Base-by-base conservation (phyloP, 495 filamentous ascomycete genomes). In the Poronia punctata region DNA sequence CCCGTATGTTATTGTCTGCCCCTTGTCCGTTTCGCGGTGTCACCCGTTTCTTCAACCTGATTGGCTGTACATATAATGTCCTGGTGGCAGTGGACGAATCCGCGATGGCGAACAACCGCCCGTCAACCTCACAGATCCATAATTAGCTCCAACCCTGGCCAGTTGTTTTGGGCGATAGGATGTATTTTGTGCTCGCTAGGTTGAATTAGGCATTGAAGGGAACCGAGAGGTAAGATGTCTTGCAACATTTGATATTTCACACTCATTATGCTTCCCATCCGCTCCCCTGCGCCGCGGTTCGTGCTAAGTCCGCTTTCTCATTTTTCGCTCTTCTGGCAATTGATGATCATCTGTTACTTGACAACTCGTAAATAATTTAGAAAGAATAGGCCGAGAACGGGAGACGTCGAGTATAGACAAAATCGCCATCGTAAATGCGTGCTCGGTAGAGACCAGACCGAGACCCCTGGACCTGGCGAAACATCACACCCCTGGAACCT, bases 381-480 rank as follows among this genome's bases (percentile, higher is more conserved):
- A n/a, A n/a, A n/a, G n/a, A n/a, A n/a, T n/a, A n/a, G n/a, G n/a
- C n/a, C n/a, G n/a, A n/a, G n/a, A n/a, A n/a, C n/a, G n/a, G n/a
- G n/a, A n/a, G n/a, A n/a, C n/a, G n/a, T n/a, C n/a, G n/a, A n/a
- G n/a, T n/a, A n/a, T n/a, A n/a, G n/a, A n/a, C n/a, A 27, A 7
- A 27, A 34, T 27, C 12, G 8, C 3, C 38, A 17, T 7, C 26
- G 6, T 10, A 26, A 21, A 27, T 15, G 22, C 28, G 10, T 12
- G 35, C 14, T 24, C 23, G 7, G 31, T 35, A 32, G 9, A 27
- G 23, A 32, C 35, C 8, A 18, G 26, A 24, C 35, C 38, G 35
- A 45, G 33, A 19, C 41, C 38, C 38, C 33, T 49, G 54, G 62
- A n/a, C 60, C 58, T 66, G 64, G 61, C 61, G 62, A 69, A 66